Evolutionary conservation across 192 early-diverging fungal genomes (phyloP), one percentile per base, ranked within the genome.

Genomic region (Backusella psychrophila): DNA sequence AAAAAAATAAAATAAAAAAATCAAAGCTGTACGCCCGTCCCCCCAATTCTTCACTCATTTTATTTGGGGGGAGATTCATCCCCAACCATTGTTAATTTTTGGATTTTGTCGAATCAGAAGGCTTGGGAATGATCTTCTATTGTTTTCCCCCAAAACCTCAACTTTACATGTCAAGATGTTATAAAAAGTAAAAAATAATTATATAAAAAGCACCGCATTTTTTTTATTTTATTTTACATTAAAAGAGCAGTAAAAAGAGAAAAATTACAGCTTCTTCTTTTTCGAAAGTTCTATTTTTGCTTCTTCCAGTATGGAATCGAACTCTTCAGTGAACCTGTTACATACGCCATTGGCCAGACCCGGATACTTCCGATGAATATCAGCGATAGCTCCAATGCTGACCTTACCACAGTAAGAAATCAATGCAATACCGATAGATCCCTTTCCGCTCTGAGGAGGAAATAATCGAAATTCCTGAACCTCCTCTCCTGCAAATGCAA

Each of bases 401-500:
- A 83, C 72, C 31, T 73, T 78, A 17, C 72, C 78, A 31, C 65
- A 31, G 44, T 82, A 83, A 21, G 78, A 79, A 0, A 79, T 42
- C 31, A 83, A 23, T 19, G 78, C 81, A 66, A 79, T 73, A 39
- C 74, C 73, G 6, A 83, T 31, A 9, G 68, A 23, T 39, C 78
- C 75, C 67, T 83, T 83, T 11, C 78, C 75, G 23, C 65, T 42
- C 23, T 79, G 81, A 42, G 81, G 78, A 3, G 75, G 75, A 1
- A 79, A 49, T 0, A 31, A 49, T 14, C 53, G 72, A 56, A 71
- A 83, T 15, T 72, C 75, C n/a, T 63, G 34, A 42, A 79, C 74
- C 53, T 67, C 39, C 71, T 79, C 72, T 33, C 78, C 78, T 68
- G 75, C 81, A 76, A 83, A 83, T 15, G 65, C 26, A 52, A 79